Evolutionary conservation across 2,329 filamentous ascomycete genomes (phyloP), one percentile per base, ranked within the genome.

Genomic region (Cryphonectria radicalis): DNA sequence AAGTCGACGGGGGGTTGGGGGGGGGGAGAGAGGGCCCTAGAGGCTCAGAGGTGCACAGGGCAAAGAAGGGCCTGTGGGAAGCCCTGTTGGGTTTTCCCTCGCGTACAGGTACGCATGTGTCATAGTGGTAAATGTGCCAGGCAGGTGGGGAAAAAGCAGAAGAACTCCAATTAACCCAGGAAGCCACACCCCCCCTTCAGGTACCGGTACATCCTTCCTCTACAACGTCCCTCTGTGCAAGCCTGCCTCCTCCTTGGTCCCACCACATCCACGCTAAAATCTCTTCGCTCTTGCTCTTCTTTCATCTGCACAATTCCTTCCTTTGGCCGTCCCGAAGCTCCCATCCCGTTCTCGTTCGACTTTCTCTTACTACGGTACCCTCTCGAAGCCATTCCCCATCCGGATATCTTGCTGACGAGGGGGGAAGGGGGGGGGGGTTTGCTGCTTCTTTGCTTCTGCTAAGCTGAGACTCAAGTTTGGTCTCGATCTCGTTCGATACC

Each of bases 291-390:
- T 40, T 37, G 32, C 8, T 8, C 32, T 64, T 65, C 43, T 65
- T 28, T 65, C 28, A 65, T 8, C 63, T 19, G 37, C 37, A 28
- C 22, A 40, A n/a, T 66, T 43, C 50, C 66, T 67, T 67, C 46
- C n/a, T 42, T 13, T 28, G 19, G 28, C 19, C 7, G 11, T 59
- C 35, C 5, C 28, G 32, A 32, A 32, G 11, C 25, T 25, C 60
- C 4, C n/a, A 13, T 42, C 60, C 60, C 32, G 7, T 14, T 42
- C 35, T 25, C 22, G 11, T 42, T 37, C 60, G 13, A 13, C 35
- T 37, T 43, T 10, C 40, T 40, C 32, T 42, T 42, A 42, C 40
- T 42, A 11, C 25, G 35, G 50, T 25, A 42, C 60, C 42, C 37
- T 32, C 14, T 53, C 43, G 57, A 53, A 25, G 66, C 66, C 57